These are phyloP conservation scores for Lolium perenne DNA, from an alignment of 176 grass and related monocot genomes.

Conservation along the genomic window DNA sequence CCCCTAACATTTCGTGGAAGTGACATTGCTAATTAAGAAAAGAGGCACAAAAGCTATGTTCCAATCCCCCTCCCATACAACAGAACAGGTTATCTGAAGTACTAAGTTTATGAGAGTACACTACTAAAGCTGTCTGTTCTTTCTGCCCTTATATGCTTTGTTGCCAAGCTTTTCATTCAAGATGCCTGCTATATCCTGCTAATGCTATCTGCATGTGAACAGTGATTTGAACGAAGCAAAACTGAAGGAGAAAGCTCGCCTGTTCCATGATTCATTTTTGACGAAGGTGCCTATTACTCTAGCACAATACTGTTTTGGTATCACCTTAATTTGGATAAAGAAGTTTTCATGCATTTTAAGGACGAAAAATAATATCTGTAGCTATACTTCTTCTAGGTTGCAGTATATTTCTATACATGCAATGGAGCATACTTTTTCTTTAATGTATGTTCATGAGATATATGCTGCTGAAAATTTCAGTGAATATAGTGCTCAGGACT, in stretches of 20 bases:
- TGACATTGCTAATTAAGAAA: conserved; percentile 4
- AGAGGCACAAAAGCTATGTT: conserved; percentile 15
- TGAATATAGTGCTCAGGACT: conserved; percentile 14
- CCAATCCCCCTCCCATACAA: not conserved
- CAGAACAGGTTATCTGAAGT: conserved; percentile 21
- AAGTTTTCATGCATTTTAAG: conserved; percentile 2
- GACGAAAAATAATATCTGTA: not conserved
- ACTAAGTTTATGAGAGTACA: not conserved
- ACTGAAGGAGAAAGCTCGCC: conserved; percentile 79
- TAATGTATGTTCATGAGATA: conserved; percentile 2
- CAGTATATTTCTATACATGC: too few species aligned
- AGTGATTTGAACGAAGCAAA: conserved; percentile 79
- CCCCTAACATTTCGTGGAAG: conserved; percentile 3
- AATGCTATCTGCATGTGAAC: conserved; percentile 27
- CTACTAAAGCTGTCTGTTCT: not conserved
- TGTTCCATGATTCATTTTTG: conserved; percentile 93
- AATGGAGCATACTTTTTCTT: not conserved
- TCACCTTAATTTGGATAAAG: not conserved
- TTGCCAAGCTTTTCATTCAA: conserved; percentile 23
- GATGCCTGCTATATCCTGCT: conserved; percentile 33
- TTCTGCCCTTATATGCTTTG: conserved; percentile 1
- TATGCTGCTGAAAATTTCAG: not conserved
- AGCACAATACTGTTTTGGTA: conserved; percentile 4
- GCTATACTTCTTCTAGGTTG: not conserved
- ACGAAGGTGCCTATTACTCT: conserved; percentile 63